phyloP scores from a whole-genome alignment of 2,329 filamentous ascomycete species.

The Thelonectria discophora region DNA sequence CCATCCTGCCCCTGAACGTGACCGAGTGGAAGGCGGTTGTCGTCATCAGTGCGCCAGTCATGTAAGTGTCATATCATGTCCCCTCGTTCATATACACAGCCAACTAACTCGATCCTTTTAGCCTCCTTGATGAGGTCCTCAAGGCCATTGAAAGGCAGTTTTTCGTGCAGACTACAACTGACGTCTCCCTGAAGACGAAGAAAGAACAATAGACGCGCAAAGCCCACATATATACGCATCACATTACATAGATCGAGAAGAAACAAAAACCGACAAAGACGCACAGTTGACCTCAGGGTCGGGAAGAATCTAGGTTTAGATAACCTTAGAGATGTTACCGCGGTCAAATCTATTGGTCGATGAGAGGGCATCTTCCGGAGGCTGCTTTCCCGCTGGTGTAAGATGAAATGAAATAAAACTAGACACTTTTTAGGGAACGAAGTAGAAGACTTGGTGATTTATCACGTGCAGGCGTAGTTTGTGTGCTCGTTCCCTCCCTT shows the following conservation, averaged over 20 bases:
- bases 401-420: conserved; percentile 17
- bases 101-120: conserved; percentile 49
- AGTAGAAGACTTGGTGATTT: background rate
- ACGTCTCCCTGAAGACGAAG: conserved; percentile 55
- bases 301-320: conserved; percentile 42
- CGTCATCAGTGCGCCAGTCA: conserved; percentile 87
- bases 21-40: conserved; percentile 93
- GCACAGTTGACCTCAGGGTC: conserved; percentile 26
- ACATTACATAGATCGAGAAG: conserved; percentile 15
- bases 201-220: conserved; percentile 59
- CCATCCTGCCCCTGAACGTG: conserved; percentile 86
- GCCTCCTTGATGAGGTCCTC: conserved; percentile 83
- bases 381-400: conserved; percentile 11
- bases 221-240: conserved; percentile 28
- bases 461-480: conserved; percentile 10
- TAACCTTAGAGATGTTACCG: conserved; percentile 41
- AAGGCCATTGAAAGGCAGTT: conserved; percentile 78
- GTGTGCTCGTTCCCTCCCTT: conserved; percentile 3
- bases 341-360: conserved; percentile 28
- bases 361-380: conserved; percentile 10
- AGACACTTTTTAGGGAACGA: conserved; percentile 14
- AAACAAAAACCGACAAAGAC: conserved; percentile 18
- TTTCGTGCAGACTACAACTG: conserved; percentile 64
- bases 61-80: conserved; percentile 67
- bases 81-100: background rate